Evolutionary conservation across 225 moss, liverwort and hornwort genomes (phyloP).

Genomic region (Polytrichum formosum): DNA sequence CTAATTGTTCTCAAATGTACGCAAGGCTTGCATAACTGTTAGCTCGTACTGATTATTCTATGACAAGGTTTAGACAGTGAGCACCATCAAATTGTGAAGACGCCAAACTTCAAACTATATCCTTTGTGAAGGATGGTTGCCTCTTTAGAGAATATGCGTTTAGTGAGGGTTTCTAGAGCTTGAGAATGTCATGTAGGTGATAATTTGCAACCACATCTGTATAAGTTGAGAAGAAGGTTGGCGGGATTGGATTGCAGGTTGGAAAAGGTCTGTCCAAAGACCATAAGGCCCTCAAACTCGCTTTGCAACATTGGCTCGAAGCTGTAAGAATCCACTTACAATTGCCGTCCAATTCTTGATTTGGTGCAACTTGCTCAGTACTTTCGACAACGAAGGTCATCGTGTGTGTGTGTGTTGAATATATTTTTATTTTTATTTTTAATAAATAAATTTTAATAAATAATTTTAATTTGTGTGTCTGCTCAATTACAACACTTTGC

Average conservation of each 20-base stretch:
- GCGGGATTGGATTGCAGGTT: conserved; percentile 39
- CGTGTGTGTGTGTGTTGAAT: too few relatives aligned
- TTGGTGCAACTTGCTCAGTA: too few relatives aligned
- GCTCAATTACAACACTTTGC: too few relatives aligned
- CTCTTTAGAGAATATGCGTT: neutral
- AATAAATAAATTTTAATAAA: too few relatives aligned
- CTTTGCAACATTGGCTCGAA: conserved; percentile 90
- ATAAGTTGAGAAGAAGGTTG: neutral
- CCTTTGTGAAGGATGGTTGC: neutral
- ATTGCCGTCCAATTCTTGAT: too few relatives aligned
- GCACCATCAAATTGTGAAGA: neutral
- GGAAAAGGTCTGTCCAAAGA: conserved; percentile 86
- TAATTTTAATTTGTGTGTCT: too few relatives aligned
- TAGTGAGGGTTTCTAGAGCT: neutral
- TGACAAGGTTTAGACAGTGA: neutral
- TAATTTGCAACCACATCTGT: neutral
- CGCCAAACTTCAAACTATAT: neutral
- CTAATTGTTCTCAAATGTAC: too few relatives aligned
- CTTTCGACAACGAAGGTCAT: too few relatives aligned
- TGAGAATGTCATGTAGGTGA: neutral
- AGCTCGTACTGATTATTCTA: too few relatives aligned
- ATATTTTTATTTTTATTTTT: too few relatives aligned
- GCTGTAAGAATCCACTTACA: conserved; percentile 52
- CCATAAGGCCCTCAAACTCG: conserved; percentile 65
- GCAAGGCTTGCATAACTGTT: too few relatives aligned